phyloP scores from a whole-genome alignment of 768 basidiomycete genomes.

The Leccinum disarticulatum region DNA sequence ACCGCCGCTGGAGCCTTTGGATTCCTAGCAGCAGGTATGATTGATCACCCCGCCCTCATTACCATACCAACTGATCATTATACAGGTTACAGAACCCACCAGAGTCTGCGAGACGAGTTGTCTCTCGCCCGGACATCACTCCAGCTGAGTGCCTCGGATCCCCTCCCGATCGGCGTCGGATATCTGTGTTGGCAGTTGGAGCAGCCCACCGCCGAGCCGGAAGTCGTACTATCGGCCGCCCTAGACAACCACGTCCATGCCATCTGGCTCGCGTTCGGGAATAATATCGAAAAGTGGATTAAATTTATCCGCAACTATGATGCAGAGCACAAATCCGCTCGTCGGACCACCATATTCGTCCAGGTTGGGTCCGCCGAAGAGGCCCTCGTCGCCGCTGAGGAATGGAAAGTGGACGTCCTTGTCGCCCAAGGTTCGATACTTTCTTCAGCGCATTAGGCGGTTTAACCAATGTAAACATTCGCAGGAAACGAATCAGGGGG shows the following conservation, averaged over 20 bases:
- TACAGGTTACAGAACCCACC: conserved; percentile 48
- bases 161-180: conserved; percentile 68
- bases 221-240: conserved; percentile 46
- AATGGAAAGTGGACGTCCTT: conserved; percentile 73
- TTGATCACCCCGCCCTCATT: neutral
- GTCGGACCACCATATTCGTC: conserved; percentile 58
- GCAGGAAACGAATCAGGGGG: conserved; percentile 80
- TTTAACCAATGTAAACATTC: conserved; percentile 1
- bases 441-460: neutral
- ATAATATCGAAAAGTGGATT: conserved; percentile 59
- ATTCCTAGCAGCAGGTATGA: conserved; percentile 63
- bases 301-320: conserved; percentile 58
- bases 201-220: conserved; percentile 37
- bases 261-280: conserved; percentile 76
- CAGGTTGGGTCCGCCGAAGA: conserved; percentile 63
- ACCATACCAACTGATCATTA: conserved; percentile 1
- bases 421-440: conserved; percentile 67
- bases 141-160: conserved; percentile 28
- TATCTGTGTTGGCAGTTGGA: conserved; percentile 75
- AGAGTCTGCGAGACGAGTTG: conserved; percentile 51
- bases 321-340: conserved; percentile 35
- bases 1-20: conserved; percentile 73
- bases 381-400: conserved; percentile 55
- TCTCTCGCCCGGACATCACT: conserved; percentile 50
- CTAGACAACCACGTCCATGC: conserved; percentile 59